Percentiles rank a stretch among this genome's conserved stretches.
phyloP scores from a whole-genome alignment of 306 rosid species.

The Lathyrus aphaca region DNA sequence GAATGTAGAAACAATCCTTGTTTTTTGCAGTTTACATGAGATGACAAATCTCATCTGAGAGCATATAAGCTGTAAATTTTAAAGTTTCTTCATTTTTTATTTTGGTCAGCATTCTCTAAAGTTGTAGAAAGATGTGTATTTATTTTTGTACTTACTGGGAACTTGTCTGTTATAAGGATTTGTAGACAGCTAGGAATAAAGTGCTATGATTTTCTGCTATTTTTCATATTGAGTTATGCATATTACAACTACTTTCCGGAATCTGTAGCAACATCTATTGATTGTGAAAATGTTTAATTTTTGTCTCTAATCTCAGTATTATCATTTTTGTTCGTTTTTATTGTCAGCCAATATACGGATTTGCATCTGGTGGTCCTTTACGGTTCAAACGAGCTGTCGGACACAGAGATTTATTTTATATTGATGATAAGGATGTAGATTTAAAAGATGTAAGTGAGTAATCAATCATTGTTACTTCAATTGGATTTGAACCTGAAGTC shows the following conservation, averaged over 20 bases:
- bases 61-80: neutral
- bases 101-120: neutral
- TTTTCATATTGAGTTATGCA: conserved; percentile 25
- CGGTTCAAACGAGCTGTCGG: conserved; percentile 87
- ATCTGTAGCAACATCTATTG: neutral
- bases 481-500: conserved; percentile 24
- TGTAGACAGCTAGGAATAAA: neutral
- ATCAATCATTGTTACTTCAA: conserved; percentile 31
- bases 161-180: conserved; percentile 9
- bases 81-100: neutral
- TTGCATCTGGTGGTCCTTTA: conserved; percentile 79
- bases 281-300: conserved; percentile 18
- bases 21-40: neutral
- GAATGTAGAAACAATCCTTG: neutral
- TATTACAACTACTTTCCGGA: conserved; percentile 22
- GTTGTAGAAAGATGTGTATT: neutral
- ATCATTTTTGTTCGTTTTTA: conserved; percentile 8
- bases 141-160: neutral
- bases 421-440: conserved; percentile 91
- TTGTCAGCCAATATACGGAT: conserved; percentile 84
- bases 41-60: neutral
- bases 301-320: conserved; percentile 25
- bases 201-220: conserved; percentile 6
- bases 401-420: conserved; percentile 83
- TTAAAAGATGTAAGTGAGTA: conserved; percentile 73